These are phyloP conservation scores for Lepidopterella palustris DNA, from an alignment of 495 filamentous ascomycete genomes.

Conservation along the genomic window DNA sequence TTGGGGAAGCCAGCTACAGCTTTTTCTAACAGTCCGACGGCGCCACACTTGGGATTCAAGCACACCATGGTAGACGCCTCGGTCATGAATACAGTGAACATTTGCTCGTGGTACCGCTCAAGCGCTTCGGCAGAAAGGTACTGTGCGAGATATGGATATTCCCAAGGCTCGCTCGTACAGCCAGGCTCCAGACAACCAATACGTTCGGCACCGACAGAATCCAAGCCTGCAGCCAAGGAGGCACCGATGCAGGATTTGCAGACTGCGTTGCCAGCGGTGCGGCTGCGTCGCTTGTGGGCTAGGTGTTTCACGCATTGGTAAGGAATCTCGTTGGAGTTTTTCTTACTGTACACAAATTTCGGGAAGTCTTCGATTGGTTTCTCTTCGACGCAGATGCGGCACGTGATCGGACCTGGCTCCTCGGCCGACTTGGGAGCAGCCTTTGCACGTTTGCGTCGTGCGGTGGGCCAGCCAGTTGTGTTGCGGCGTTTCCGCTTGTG, in stretches of 20 bases:
- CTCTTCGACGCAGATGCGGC: slow-evolving; percentile 8
- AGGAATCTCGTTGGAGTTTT: neutral
- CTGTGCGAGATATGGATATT: neutral
- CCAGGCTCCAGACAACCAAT: neutral
- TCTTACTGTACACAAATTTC: neutral
- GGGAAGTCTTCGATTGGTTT: neutral
- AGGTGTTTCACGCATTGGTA: neutral
- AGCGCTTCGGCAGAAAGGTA: neutral
- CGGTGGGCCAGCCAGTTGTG: neutral
- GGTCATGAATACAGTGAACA: neutral
- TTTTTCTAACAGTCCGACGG: neutral
- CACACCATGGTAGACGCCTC: neutral
- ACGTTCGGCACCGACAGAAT: neutral
- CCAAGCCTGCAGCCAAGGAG: neutral
- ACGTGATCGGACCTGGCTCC: neutral
- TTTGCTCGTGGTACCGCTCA: slow-evolving; percentile 3
- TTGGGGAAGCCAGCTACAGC: slow-evolving; percentile 1
- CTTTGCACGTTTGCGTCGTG: slow-evolving; percentile 1
- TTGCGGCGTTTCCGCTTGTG: slow-evolving; percentile 2
- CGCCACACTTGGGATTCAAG: neutral
- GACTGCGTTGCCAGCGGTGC: neutral
- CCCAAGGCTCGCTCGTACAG: neutral
- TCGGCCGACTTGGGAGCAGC: neutral
- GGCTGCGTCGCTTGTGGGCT: neutral
- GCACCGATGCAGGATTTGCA: slow-evolving; percentile 5